Evolutionary conservation across 257 asterid genomes (phyloP).

Genomic region (Ilex asprella): DNA sequence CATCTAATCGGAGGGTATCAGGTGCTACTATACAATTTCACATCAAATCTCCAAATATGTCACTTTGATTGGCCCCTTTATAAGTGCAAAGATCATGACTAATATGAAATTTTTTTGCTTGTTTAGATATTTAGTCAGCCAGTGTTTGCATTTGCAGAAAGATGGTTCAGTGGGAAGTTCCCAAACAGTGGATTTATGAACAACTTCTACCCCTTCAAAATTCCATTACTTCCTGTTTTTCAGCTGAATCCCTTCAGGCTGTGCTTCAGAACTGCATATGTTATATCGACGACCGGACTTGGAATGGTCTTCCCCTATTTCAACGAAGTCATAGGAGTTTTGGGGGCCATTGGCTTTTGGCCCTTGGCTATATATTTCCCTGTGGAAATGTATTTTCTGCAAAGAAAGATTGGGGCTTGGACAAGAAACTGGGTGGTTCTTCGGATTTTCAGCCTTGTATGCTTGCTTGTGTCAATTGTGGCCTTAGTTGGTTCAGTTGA

Average conservation of each 20-base stretch:
- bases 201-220: constrained; percentile 32
- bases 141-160: constrained; percentile 42
- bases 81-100: too few species aligned
- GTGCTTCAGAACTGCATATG: constrained; percentile 56
- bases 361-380: constrained; percentile 67
- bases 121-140: constrained; percentile 65
- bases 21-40: not conserved
- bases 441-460: constrained; percentile 37
- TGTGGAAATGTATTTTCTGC: constrained; percentile 56
- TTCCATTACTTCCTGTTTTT: constrained; percentile 37
- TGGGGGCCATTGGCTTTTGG: constrained; percentile 66
- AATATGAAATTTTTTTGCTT: not conserved
- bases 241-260: constrained; percentile 49
- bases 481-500: constrained; percentile 54
- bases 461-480: constrained; percentile 38
- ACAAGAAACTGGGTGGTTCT: constrained; percentile 45
- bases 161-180: constrained; percentile 22
- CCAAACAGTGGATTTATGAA: constrained; percentile 32
- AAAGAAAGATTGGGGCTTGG: constrained; percentile 49
- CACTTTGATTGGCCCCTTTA: too few species aligned
- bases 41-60: too few species aligned
- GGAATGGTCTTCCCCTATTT: constrained; percentile 56
- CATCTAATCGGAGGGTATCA: constrained; percentile 2
- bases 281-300: constrained; percentile 44
- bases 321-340: constrained; percentile 57